Base-by-base conservation (phyloP, 2,329 filamentous ascomycete species). In the Cephalotrichum gorgonifer region DNA sequence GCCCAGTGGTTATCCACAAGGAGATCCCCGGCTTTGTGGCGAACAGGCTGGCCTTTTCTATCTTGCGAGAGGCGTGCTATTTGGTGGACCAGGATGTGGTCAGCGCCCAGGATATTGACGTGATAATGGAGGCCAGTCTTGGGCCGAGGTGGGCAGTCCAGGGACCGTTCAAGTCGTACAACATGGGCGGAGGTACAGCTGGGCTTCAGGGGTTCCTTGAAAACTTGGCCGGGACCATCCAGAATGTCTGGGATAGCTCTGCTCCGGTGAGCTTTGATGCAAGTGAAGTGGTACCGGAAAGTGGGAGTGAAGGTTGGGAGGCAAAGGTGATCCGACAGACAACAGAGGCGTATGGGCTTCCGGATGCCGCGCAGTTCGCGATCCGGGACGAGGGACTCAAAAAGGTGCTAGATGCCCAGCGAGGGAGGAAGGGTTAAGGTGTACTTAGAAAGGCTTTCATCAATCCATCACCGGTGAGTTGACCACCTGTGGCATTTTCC, bases 1-100 rank as follows among this genome's bases (percentile, higher is more conserved):
- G 47, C 12, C 47, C 52, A 4, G 50, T 53, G 31, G 48, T 54
- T 5, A 41, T 53, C 20, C 31, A 43, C 27, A 50, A 47, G 44
- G 49, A 50, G 27, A 14, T 17, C 12, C 35, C 38, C 7, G 49
- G 49, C 3, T 50, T 50, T 44, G 49, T 50, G 15, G 49, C 44
- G 15, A 50, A 50, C 49, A 46, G 49, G 3, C 49, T 50, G 4
- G 44, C 49, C 14, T 50, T 47, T 17, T 27, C 44, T 2, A n/a
- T 50, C 3, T 26, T 50, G 11, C 27, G 44, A 6, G 49, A 50
- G 44, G 49, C 49, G 3, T 14, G 17, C 26, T 22, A 42, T 38
- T 26, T 50, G 12, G 49, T 50, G 17, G 38, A 33, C 8, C 30
- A 31, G 15, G 30, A 31, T 15, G 30, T 31, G 11, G 30, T 31